phyloP scores from a whole-genome alignment of 192 early-diverging fungal species.

The Coemansia sp. region DNA sequence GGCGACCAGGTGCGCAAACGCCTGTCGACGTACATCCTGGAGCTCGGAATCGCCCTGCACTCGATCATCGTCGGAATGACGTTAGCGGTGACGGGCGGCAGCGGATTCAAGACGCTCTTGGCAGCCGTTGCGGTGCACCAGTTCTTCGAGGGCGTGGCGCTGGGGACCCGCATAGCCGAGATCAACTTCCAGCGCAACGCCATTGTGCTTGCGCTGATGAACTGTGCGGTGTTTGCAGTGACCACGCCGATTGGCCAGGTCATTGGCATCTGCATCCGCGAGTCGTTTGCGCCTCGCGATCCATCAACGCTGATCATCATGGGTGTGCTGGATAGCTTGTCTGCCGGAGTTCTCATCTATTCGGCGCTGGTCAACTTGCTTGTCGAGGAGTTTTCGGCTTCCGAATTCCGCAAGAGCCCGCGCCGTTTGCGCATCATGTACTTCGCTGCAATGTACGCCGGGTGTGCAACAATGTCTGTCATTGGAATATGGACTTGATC shows the following conservation, averaged over 20 bases:
- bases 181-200: conserved; percentile 34
- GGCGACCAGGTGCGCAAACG: conserved; percentile 26
- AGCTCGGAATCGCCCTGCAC: conserved; percentile 77
- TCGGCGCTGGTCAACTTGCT: conserved; percentile 75
- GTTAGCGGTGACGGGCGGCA: conserved; percentile 57
- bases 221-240: conserved; percentile 64
- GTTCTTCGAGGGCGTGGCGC: conserved; percentile 76
- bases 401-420: conserved; percentile 49
- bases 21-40: conserved; percentile 68
- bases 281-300: conserved; percentile 60
- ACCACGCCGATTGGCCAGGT: conserved; percentile 82
- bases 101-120: conserved; percentile 60
- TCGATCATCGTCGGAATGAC: conserved; percentile 77
- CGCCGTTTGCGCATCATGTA: conserved; percentile 42
- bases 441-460: conserved; percentile 66
- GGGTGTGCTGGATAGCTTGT: conserved; percentile 77
- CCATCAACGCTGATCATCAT: conserved; percentile 60
- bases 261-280: conserved; percentile 72
- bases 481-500: conserved; percentile 74
- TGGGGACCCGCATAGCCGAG: conserved; percentile 71
- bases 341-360: conserved; percentile 82
- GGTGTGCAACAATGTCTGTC: conserved; percentile 75
- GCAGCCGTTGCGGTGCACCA: conserved; percentile 74
- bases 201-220: conserved; percentile 54
- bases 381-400: conserved; percentile 64